Evolutionary conservation across 306 rosid species (phyloP).

Genomic region (Inga oerstediana): DNA sequence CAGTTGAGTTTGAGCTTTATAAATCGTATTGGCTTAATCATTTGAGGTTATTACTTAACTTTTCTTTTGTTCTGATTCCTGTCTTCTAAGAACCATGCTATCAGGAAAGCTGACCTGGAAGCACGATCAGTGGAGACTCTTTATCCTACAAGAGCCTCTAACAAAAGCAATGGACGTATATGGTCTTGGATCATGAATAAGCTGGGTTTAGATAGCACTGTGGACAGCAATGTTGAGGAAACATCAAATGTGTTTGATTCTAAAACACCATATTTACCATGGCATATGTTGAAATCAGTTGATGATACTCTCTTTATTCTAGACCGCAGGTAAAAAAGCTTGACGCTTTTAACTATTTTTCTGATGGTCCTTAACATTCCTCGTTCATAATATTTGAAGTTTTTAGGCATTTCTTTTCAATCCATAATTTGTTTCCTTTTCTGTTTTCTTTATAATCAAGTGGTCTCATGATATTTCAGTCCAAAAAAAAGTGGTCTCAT

Average conservation of each 20-base stretch:
- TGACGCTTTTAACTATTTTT: slow-evolving; percentile 8
- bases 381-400: slow-evolving; percentile 3
- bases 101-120: slow-evolving; percentile 84
- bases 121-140: slow-evolving; percentile 71
- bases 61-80: slow-evolving; percentile 35
- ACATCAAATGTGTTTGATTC: slow-evolving; percentile 56
- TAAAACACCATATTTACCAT: slow-evolving; percentile 67
- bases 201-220: slow-evolving; percentile 60
- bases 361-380: slow-evolving; percentile 1
- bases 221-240: slow-evolving; percentile 42
- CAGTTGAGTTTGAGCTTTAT: slow-evolving; percentile 2
- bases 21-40: neutral
- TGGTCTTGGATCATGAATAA: slow-evolving; percentile 71
- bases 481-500: neutral
- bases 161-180: slow-evolving; percentile 45
- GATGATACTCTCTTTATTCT: slow-evolving; percentile 62
- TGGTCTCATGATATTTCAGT: neutral
- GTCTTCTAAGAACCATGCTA: slow-evolving; percentile 79
- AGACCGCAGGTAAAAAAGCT: slow-evolving; percentile 63
- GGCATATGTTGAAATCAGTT: slow-evolving; percentile 77
- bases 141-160: slow-evolving; percentile 51
- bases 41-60: slow-evolving; percentile 33
- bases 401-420: neutral
- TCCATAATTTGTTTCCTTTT: neutral
- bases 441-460: neutral